Percentiles rank a stretch among this genome's conserved stretches.
phyloP scores from a whole-genome alignment of 139 green algal genomes.

The Picochlorum sp. region DNA sequence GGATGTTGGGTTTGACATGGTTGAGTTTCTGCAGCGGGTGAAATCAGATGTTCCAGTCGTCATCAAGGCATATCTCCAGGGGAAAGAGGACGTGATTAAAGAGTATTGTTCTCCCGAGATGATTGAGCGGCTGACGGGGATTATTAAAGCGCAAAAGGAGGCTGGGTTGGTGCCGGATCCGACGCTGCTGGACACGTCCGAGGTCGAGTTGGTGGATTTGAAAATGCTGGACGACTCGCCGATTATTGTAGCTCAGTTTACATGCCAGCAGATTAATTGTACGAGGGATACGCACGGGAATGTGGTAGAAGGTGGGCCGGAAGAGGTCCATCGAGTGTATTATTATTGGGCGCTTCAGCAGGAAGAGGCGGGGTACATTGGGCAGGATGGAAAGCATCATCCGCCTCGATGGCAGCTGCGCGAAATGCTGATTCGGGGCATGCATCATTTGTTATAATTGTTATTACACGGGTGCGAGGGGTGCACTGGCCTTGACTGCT shows the following conservation, averaged over 20 bases:
- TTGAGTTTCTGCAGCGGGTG: conserved; percentile 53
- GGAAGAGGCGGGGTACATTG: conserved; percentile 58
- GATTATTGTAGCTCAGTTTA: conserved; percentile 72
- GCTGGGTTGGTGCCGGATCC: conserved; percentile 55
- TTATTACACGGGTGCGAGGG: not conserved
- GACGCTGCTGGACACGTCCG: conserved; percentile 83
- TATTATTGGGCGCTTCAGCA: conserved; percentile 43
- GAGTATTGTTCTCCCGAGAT: conserved; percentile 76
- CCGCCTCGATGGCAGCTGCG: conserved; percentile 76
- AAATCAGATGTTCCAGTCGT: conserved; percentile 41
- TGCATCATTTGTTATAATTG: conserved; percentile 55
- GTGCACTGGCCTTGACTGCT: not conserved
- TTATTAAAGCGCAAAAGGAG: conserved; percentile 47
- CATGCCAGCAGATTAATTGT: conserved; percentile 81
- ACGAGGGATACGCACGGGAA: conserved; percentile 85
- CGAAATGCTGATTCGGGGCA: conserved; percentile 72
- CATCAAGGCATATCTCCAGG: conserved; percentile 59
- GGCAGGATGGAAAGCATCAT: conserved; percentile 56
- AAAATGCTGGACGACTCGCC: conserved; percentile 78
- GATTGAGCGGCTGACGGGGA: conserved; percentile 68
- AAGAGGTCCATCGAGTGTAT: conserved; percentile 61
- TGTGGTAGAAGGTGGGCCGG: conserved; percentile 72
- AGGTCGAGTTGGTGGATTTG: conserved; percentile 79
- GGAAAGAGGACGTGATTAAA: conserved; percentile 45
- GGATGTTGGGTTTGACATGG: conserved; percentile 85